Percentiles rank a stretch among this genome's conserved stretches.
phyloP scores from a whole-genome alignment of 805 yeast species.

The Wickerhamiella nectarea region DNA sequence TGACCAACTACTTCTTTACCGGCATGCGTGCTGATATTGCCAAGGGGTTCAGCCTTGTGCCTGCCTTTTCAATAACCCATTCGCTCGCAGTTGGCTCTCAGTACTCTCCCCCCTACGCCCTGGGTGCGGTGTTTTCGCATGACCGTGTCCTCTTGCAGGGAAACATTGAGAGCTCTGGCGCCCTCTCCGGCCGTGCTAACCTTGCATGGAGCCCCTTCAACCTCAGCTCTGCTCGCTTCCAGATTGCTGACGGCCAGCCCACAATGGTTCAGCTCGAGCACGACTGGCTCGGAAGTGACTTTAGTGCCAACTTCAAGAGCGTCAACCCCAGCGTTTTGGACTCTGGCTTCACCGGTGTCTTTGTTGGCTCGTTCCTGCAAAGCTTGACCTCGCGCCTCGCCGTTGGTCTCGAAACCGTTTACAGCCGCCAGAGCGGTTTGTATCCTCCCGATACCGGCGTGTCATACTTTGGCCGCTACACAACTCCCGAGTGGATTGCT shows the following conservation, averaged over 20 bases:
- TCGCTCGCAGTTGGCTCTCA: slow-evolving; percentile 80
- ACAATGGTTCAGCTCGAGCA: slow-evolving; percentile 93
- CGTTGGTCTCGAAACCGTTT: slow-evolving; percentile 84
- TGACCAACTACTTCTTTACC: slow-evolving; percentile 78
- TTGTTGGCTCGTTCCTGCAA: slow-evolving; percentile 83
- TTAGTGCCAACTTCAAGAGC: slow-evolving; percentile 76
- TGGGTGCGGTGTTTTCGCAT: slow-evolving; percentile 76
- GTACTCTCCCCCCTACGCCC: slow-evolving; percentile 77
- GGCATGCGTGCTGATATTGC: slow-evolving; percentile 94
- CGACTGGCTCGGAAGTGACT: slow-evolving; percentile 83
- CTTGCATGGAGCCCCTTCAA: slow-evolving; percentile 76
- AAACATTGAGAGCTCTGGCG: slow-evolving; percentile 72
- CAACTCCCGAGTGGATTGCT: slow-evolving; percentile 80
- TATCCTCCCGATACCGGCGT: slow-evolving; percentile 84
- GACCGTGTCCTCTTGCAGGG: slow-evolving; percentile 83
- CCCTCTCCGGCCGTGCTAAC: slow-evolving; percentile 78
- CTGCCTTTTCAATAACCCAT: slow-evolving; percentile 94
- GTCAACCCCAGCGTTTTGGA: slow-evolving; percentile 73
- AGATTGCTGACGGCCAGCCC: slow-evolving; percentile 78
- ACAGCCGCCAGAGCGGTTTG: slow-evolving; percentile 51
- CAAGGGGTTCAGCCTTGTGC: slow-evolving; percentile 80
- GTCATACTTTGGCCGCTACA: slow-evolving; percentile 81
- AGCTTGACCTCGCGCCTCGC: slow-evolving; percentile 72
- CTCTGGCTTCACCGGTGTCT: slow-evolving; percentile 76
- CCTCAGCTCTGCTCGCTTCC: slow-evolving; percentile 74